Evolutionary conservation across 768 basidiomycete genomes (phyloP), one percentile per base, ranked within the genome.

Genomic region (Rhizopogon rudus): DNA sequence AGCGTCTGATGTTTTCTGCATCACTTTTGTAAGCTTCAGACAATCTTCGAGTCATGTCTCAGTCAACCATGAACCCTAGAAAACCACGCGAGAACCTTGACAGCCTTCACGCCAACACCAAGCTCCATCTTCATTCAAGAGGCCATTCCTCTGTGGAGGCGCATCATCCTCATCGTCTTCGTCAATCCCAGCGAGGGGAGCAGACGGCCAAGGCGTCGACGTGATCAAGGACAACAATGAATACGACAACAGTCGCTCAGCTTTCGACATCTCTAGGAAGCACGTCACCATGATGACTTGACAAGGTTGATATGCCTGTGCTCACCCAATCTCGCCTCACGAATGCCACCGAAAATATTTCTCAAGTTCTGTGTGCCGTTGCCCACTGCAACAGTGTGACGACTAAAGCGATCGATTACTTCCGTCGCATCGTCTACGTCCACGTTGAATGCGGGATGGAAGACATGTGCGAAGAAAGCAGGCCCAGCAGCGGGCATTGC

Each of bases 51-150:
- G 28, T 20, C 16, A 41, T 20, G 42, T 51, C 43, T 33, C 31
- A 45, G 33, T 40, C 35, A 39, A 33, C 42, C 44, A 28, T 37
- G 14, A 22, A 50, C 16, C 17, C 35, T 17, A 17, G 25, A 44
- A n/a, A 6, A 35, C 39, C 35, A 13, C 14, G 17, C 20, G 14
- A 37, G 41, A 61, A 88, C 89, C 84, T 65, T 78, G 69, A 65
- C 91, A 93, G 3, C 77, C 77, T 52, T 93, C 89, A 25, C 84
- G 77, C 91, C 91, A 95, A 67, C 91, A 92, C 88, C 92, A 90
- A 3, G 88, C 91, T 1, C 88, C 86, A 25, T 88, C 81, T 8
- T 76, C 74, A 59, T 92, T 93, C 52, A 83, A 62, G 49, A 87
- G 63, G 0, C 87, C 86, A 55, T 77, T 81, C n/a, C 66, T 66